These are phyloP conservation scores for Micractinium conductrix DNA, from an alignment of 139 green algal species.

Conservation along the genomic window DNA sequence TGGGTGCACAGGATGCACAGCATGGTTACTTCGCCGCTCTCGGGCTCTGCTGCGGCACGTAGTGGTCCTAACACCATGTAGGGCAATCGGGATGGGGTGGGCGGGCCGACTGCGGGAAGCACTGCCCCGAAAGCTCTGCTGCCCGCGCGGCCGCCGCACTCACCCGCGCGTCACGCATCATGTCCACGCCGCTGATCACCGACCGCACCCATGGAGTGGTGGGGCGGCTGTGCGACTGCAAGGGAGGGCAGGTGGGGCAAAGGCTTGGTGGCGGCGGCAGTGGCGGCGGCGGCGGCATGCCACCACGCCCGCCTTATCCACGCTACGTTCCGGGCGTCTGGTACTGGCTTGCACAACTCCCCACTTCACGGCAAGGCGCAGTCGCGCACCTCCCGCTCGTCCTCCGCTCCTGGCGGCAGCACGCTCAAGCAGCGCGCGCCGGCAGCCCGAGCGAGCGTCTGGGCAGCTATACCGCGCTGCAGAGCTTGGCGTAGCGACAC, in stretches of 20 bases:
- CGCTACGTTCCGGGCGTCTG: not conserved
- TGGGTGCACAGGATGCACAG: not conserved
- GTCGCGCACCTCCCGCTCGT: slow-evolving; percentile 6
- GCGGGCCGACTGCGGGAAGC: not conserved
- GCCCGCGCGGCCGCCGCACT: not conserved
- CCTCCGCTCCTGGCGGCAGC: not conserved
- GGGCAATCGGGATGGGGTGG: no score
- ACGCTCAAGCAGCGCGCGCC: not conserved
- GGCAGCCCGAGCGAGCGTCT: not conserved
- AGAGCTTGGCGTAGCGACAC: not conserved
- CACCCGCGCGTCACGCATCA: slow-evolving; percentile 66
- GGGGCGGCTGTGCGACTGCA: slow-evolving; percentile 12
- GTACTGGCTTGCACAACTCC: not conserved
- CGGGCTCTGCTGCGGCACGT: not conserved
- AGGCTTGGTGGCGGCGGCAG: not conserved
- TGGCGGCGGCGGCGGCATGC: not conserved
- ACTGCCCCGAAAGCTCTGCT: not conserved
- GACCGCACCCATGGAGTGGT: slow-evolving; percentile 49
- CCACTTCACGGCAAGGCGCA: no score
- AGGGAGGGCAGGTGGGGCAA: not conserved
- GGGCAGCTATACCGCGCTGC: not conserved
- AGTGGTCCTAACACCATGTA: no score
- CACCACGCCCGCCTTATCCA: not conserved
- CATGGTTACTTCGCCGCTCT: not conserved
- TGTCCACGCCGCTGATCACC: slow-evolving; percentile 83